Evolutionary conservation across 1,284 basidiomycete species (phyloP).

Genomic region (Sporisorium iseilematis-ciliati): DNA sequence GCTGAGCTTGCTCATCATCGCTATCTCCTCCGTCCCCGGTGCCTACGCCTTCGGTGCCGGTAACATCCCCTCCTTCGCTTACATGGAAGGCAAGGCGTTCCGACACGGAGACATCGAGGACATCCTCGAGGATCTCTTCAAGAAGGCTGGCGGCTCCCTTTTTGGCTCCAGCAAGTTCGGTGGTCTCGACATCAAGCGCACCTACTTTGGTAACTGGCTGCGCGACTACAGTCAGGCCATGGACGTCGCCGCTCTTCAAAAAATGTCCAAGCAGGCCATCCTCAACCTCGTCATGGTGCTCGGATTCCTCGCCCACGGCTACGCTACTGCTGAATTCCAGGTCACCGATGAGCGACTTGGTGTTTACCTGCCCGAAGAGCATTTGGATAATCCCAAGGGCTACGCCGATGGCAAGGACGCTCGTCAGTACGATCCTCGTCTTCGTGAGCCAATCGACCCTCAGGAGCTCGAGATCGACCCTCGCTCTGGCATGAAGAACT

Average conservation of each 20-base stretch:
- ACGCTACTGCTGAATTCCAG: conserved; percentile 79
- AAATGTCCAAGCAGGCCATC: conserved; percentile 76
- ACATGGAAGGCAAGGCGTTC: conserved; percentile 63
- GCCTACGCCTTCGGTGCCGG: conserved; percentile 63
- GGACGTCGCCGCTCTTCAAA: conserved; percentile 75
- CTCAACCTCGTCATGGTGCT: conserved; percentile 83
- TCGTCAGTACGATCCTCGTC: conserved; percentile 79
- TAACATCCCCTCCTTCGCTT: conserved; percentile 61
- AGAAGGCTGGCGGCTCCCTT: conserved; percentile 57
- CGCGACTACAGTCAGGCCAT: conserved; percentile 66
- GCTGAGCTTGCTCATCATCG: conserved; percentile 41
- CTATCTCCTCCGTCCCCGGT: conserved; percentile 40
- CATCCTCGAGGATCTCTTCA: conserved; percentile 57
- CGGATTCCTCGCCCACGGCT: conserved; percentile 73
- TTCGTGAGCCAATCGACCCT: conserved; percentile 81
- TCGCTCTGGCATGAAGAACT: conserved; percentile 93
- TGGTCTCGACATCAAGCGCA: conserved; percentile 66
- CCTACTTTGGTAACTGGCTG: conserved; percentile 67
- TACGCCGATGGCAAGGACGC: conserved; percentile 82
- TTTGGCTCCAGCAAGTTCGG: conserved; percentile 61
- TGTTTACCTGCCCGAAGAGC: conserved; percentile 86
- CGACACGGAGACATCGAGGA: conserved; percentile 65
- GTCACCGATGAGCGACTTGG: conserved; percentile 88
- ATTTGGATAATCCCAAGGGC: conserved; percentile 75
- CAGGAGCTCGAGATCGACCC: conserved; percentile 87